These are phyloP conservation scores for Stephania cephalantha DNA, from an alignment of 164 flowering plant genomes.

Conservation along the genomic window DNA sequence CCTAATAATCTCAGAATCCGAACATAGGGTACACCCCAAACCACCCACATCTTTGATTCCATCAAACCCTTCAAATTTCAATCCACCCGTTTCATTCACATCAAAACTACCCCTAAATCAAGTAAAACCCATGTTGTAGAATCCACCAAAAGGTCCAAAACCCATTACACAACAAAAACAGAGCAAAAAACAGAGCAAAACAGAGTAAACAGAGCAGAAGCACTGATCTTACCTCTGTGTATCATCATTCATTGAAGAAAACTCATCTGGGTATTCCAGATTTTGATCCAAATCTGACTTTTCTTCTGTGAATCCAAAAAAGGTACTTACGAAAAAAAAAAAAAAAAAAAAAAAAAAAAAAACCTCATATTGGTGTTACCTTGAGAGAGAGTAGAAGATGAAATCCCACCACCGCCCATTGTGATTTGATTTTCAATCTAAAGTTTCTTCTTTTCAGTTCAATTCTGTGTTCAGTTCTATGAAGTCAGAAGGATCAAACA, in stretches of 20 bases:
- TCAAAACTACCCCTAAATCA: background rate
- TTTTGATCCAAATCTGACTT: slow-evolving; percentile 18
- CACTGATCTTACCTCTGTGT: background rate
- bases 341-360: no score
- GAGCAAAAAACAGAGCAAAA: background rate
- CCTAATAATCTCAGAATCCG: slow-evolving; percentile 17
- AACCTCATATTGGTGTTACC: background rate
- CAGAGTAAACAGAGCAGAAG: background rate
- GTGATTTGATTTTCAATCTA: background rate
- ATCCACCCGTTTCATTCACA: slow-evolving; percentile 7
- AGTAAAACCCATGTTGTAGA: background rate
- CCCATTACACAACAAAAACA: background rate
- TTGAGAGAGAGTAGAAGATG: background rate
- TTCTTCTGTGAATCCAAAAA: slow-evolving; percentile 23
- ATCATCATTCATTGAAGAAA: background rate
- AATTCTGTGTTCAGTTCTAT: no score
- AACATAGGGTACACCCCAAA: slow-evolving; percentile 11
- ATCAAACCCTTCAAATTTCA: slow-evolving; percentile 6
- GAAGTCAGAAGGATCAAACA: no score
- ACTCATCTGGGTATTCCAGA: background rate
- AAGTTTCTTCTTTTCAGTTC: no score
- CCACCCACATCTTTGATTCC: slow-evolving; percentile 9
- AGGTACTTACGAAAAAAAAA: background rate
- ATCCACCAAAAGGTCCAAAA: background rate
- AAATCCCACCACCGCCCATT: slow-evolving; percentile 5